Percentiles rank a stretch among this genome's conserved stretches.
Evolutionary conservation across 305 asterid genomes (phyloP).

Genomic region (Fraxinus dipetala): DNA sequence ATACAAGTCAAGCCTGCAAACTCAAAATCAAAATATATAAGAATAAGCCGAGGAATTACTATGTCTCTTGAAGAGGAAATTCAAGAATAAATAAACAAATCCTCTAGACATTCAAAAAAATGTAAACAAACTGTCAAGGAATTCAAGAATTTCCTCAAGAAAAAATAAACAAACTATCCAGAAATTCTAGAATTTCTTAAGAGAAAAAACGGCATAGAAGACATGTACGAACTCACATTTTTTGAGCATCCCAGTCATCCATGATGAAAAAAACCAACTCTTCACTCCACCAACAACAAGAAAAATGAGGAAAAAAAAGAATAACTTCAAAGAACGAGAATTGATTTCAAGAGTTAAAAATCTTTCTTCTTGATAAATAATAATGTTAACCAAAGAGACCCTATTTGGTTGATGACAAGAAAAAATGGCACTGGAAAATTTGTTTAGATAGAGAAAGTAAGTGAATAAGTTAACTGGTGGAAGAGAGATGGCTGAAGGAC

Average conservation of each 20-base stretch:
- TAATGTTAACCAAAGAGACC: neutral
- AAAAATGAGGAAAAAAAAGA: neutral
- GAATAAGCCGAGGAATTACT: neutral
- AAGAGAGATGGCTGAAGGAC: neutral
- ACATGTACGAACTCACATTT: conserved; percentile 15
- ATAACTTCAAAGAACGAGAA: neutral
- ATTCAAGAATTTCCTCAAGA: neutral
- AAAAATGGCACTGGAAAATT: neutral
- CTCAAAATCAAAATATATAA: neutral
- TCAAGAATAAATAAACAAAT: neutral
- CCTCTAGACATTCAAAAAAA: neutral
- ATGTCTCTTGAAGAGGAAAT: neutral
- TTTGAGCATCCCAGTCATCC: neutral
- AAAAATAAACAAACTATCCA: conserved; percentile 1
- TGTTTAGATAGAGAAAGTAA: neutral
- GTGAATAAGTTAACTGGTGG: neutral
- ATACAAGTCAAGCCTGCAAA: conserved; percentile 47
- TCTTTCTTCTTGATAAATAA: neutral
- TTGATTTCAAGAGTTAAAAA: neutral
- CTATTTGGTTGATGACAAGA: neutral
- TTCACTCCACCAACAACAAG: neutral
- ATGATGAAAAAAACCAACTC: neutral
- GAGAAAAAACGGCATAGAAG: neutral
- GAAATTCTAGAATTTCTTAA: neutral
- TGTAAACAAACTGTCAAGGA: neutral